Evolutionary conservation across 1,284 basidiomycete genomes (phyloP).

Genomic region (Gomphus bonarii): DNA sequence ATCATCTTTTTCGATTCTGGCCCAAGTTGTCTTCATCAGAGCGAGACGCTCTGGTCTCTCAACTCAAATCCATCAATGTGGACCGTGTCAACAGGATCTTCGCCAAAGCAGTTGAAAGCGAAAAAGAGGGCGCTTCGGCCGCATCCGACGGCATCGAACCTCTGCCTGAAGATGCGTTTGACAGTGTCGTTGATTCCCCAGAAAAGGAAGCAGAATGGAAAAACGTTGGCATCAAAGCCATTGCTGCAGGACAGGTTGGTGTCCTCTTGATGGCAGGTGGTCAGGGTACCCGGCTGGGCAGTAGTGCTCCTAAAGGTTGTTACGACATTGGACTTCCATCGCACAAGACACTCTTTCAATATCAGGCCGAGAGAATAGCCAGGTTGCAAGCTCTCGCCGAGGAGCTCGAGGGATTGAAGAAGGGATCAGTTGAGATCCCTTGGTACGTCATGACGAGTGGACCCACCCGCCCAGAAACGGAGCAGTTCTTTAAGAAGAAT

Average conservation of each 20-base stretch:
- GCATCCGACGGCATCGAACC: constrained; percentile 53
- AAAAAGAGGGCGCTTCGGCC: constrained; percentile 38
- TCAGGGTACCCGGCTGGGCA: constrained; percentile 93
- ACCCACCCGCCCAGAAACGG: constrained; percentile 83
- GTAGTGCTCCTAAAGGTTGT: constrained; percentile 90
- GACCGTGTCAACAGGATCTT: constrained; percentile 87
- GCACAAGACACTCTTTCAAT: constrained; percentile 90
- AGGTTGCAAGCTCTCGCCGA: constrained; percentile 75
- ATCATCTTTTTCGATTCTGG: constrained; percentile 87
- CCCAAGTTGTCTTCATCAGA: constrained; percentile 57
- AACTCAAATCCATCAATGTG: constrained; percentile 80
- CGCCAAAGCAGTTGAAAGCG: constrained; percentile 64
- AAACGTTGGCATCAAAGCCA: constrained; percentile 66
- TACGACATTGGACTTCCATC: constrained; percentile 95
- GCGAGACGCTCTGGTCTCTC: constrained; percentile 53
- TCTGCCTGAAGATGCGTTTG: constrained; percentile 67
- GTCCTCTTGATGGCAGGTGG: constrained; percentile 97
- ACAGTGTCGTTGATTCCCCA: constrained; percentile 46
- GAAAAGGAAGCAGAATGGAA: constrained; percentile 64
- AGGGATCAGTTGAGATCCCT: constrained; percentile 59
- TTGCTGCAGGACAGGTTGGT: constrained; percentile 76
- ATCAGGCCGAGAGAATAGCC: constrained; percentile 91
- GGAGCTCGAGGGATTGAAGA: constrained; percentile 37
- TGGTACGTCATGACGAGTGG: constrained; percentile 99
- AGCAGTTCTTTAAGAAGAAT: constrained; percentile 74